Evolutionary conservation across 108 stramenopile genomes (phyloP), one percentile per base, ranked within the genome.

Genomic region (Pseudonitzschia multiseries): DNA sequence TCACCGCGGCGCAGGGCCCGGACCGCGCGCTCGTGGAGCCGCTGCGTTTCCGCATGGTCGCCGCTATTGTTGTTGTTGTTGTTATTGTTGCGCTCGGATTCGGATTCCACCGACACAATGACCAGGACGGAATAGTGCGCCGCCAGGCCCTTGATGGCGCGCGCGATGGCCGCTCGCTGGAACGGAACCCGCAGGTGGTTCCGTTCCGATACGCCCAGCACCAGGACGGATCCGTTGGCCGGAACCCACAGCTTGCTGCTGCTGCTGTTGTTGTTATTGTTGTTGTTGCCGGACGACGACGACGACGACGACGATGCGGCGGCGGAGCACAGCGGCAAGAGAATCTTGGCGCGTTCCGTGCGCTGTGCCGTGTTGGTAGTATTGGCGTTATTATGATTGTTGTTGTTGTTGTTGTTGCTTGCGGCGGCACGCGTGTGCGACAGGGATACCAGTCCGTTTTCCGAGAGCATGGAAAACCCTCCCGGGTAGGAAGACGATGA

Each of bases 41-140:
- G 21, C 20, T 67, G 66, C 4, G 46, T 48, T 17, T 36, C 46
- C 46, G 18, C 46, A 18, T 18, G 13, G 46, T 14, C 14, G 17
- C 46, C 46, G 46, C 9, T 48, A 1, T 24, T 2, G 54, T 1
- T 12, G 54, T 2, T 10, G 54, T 22, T 24, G n/a, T n/a, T n/a
- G 22, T 26, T 56, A 22, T 22, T 56, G n/a, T 27, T 63, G 13
- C 27, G 0, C 5, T 50, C 20, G 22, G 4, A 18, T 4, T 5
- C 13, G 57, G 46, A 29, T 56, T 66, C 61, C 21, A 81, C 65
- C 21, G 41, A 31, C 26, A 75, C 71, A 57, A 81, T 65, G 17
- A 81, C 75, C 57, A 81, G 41, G 2, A 77, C 26, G 48, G 61
- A 76, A 57, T 77, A 77, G 69, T 77, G 72, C 1, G 68, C 70